These are phyloP conservation scores for Boletus reticuloceps DNA, from an alignment of 768 basidiomycete species.

Conservation along the genomic window DNA sequence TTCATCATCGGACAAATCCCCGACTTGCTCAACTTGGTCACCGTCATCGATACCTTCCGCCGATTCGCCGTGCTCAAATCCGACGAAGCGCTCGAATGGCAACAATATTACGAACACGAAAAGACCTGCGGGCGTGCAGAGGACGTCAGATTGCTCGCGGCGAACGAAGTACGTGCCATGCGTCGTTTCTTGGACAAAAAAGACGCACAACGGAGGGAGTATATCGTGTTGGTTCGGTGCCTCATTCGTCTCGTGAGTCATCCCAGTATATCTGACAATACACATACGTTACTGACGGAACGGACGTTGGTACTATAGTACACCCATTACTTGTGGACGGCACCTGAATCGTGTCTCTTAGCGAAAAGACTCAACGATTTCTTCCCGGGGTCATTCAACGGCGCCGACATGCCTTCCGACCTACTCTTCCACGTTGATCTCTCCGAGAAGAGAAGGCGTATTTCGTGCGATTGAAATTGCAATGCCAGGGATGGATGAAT, in stretches of 20 bases:
- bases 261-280: neutral
- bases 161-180: slow-evolving; percentile 14
- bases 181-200: slow-evolving; percentile 9
- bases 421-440: slow-evolving; percentile 25
- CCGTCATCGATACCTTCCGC: slow-evolving; percentile 23
- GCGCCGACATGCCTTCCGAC: slow-evolving; percentile 11
- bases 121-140: neutral
- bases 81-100: slow-evolving; percentile 25
- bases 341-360: slow-evolving; percentile 27
- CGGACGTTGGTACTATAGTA: slow-evolving; percentile 12
- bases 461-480: slow-evolving; percentile 15
- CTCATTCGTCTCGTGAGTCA: slow-evolving; percentile 22
- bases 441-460: slow-evolving; percentile 20
- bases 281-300: neutral
- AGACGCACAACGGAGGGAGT: slow-evolving; percentile 18
- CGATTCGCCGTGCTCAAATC: slow-evolving; percentile 13
- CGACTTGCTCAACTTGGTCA: slow-evolving; percentile 26
- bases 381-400: slow-evolving; percentile 27
- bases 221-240: slow-evolving; percentile 20
- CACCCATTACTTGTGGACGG: slow-evolving; percentile 27
- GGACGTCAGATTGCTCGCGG: slow-evolving; percentile 19
- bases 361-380: slow-evolving; percentile 21
- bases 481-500: slow-evolving; percentile 19
- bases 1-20: slow-evolving; percentile 32
- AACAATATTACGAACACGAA: slow-evolving; percentile 19